Percentiles rank a stretch among this genome's conserved stretches.
These are phyloP conservation scores for Arthrobotrys pseudoclavata DNA, from an alignment of 2,329 filamentous ascomycete species.

Conservation along the genomic window DNA sequence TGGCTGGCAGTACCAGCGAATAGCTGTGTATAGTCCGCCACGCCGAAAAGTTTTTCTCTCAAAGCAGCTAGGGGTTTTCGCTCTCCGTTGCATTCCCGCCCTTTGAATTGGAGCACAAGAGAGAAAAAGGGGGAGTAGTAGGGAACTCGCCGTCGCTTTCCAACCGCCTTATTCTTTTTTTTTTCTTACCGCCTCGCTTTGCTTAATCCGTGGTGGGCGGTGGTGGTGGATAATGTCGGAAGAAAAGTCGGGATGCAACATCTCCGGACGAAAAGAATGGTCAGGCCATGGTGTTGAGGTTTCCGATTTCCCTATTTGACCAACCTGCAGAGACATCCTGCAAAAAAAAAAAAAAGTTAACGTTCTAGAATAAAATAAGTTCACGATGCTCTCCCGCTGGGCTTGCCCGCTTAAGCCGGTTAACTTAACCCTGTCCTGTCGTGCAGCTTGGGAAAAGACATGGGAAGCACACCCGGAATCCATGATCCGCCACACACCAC, in stretches of 20 bases:
- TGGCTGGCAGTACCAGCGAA: neutral
- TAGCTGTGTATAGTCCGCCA: neutral
- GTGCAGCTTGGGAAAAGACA: slow-evolving; percentile 14
- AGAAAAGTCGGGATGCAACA: slow-evolving; percentile 22
- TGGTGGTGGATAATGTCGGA: slow-evolving; percentile 36
- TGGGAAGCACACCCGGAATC: slow-evolving; percentile 9
- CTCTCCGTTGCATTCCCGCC: neutral
- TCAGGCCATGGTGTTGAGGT: slow-evolving; percentile 53
- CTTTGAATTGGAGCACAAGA: neutral
- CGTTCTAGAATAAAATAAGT: slow-evolving; percentile 49
- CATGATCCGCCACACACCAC: slow-evolving; percentile 12
- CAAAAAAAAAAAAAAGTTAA: neutral
- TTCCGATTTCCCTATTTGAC: slow-evolving; percentile 43
- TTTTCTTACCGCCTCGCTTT: neutral
- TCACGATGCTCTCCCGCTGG: slow-evolving; percentile 52
- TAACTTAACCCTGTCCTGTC: slow-evolving; percentile 30
- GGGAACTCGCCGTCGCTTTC: slow-evolving; percentile 50
- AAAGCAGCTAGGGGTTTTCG: slow-evolving; percentile 29
- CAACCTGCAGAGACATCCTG: neutral
- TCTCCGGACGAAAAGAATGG: neutral
- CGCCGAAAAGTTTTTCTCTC: slow-evolving; percentile 15
- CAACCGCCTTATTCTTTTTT: slow-evolving; percentile 30
- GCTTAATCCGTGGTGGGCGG: slow-evolving; percentile 10
- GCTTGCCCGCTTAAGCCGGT: slow-evolving; percentile 50
- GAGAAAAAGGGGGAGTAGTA: neutral